Conservation (phyloP, 352 stramenopile species). For the Phytophthora cactorum region DNA sequence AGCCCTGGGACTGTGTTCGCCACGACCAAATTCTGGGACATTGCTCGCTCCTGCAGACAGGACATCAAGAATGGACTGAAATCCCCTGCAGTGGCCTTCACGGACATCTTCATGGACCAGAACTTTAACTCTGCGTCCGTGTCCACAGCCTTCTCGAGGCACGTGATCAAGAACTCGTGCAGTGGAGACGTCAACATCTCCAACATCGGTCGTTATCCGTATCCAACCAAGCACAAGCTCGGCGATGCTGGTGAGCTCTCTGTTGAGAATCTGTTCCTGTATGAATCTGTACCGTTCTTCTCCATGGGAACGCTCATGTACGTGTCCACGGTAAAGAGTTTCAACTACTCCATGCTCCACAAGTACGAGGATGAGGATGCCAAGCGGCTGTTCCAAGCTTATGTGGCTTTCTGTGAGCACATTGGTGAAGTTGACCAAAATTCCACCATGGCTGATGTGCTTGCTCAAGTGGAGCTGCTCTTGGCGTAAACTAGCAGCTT, state of each 20-base stretch:
- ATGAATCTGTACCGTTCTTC: conserved; percentile 59
- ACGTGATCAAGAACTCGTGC: conserved; percentile 32
- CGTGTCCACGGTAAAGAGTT: conserved; percentile 46
- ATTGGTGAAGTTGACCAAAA: conserved; percentile 41
- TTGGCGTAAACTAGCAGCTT: neutral
- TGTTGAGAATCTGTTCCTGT: conserved; percentile 53
- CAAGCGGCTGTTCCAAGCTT: conserved; percentile 49
- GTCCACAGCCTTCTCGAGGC: conserved; percentile 25
- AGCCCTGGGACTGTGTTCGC: conserved; percentile 10
- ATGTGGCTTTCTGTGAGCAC: conserved; percentile 51
- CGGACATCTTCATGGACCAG: conserved; percentile 38
- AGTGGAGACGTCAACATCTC: conserved; percentile 42
- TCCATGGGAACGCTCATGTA: conserved; percentile 52
- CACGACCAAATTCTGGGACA: conserved; percentile 49
- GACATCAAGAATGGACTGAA: conserved; percentile 26
- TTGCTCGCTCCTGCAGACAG: conserved; percentile 39
- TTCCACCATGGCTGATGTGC: conserved; percentile 44
- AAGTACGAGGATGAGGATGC: conserved; percentile 47
- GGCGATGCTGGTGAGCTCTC: conserved; percentile 28
- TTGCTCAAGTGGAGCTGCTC: conserved; percentile 8
- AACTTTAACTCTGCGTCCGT: conserved; percentile 26
- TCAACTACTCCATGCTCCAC: conserved; percentile 73
- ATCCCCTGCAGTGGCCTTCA: conserved; percentile 22
- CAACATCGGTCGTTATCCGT: conserved; percentile 39
- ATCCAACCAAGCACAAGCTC: conserved; percentile 18